Conservation (phyloP, 306 rosid species). For the Canavalia ensiformis region DNA sequence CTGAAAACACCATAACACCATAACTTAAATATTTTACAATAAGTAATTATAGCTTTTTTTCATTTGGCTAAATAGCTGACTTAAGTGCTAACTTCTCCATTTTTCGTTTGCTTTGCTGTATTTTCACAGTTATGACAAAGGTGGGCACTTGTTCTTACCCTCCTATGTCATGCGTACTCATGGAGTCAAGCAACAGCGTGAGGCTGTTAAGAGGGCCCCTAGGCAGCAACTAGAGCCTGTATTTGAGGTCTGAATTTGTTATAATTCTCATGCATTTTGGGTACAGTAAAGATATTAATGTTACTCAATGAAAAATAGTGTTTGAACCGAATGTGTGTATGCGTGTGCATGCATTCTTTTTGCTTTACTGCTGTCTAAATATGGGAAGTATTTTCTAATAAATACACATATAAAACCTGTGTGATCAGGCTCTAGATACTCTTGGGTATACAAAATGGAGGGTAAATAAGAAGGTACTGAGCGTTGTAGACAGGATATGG, state of each 20-base stretch:
- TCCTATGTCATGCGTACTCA: constrained; percentile 93
- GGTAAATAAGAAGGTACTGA: constrained; percentile 78
- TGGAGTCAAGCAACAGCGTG: constrained; percentile 93
- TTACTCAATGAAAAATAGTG: not conserved
- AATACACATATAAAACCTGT: constrained; percentile 16
- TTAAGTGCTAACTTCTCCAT: constrained; percentile 23
- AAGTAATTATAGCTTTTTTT: constrained; percentile 23
- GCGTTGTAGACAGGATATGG: constrained; percentile 90
- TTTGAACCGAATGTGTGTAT: not conserved
- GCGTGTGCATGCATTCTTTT: not conserved
- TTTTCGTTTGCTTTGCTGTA: constrained; percentile 23
- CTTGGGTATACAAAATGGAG: constrained; percentile 94
- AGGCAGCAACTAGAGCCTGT: constrained; percentile 74
- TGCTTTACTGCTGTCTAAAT: constrained; percentile 31
- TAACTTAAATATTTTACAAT: not conserved
- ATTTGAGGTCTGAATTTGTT: constrained; percentile 69
- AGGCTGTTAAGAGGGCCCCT: constrained; percentile 80
- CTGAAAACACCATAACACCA: too few species aligned
- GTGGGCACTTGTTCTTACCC: constrained; percentile 90
- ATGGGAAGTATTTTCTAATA: constrained; percentile 22
- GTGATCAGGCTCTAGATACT: constrained; percentile 82
- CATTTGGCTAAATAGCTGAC: constrained; percentile 31
- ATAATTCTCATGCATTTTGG: constrained; percentile 32
- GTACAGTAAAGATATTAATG: constrained; percentile 29
- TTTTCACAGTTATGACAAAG: constrained; percentile 85